Percentiles rank a stretch among this genome's conserved stretches.
phyloP scores from a whole-genome alignment of 805 yeast genomes.

The Saccharomyces cerevisiae region DNA sequence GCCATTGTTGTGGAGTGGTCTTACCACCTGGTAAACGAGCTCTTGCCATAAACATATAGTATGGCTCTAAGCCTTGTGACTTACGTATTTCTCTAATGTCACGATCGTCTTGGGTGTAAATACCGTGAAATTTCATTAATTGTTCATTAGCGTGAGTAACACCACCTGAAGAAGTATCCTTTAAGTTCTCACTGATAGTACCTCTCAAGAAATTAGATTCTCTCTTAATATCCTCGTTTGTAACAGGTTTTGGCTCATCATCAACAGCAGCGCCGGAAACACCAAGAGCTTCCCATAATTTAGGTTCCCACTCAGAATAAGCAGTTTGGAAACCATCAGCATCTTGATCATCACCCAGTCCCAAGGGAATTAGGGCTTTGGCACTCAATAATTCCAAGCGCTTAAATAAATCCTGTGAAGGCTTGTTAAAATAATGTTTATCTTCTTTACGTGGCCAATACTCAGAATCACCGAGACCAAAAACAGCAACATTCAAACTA shows the following conservation, averaged over 20 bases:
- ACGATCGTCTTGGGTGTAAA: conserved; percentile 97
- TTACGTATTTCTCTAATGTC: conserved; percentile 90
- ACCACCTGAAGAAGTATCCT: conserved; percentile 81
- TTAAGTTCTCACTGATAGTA: conserved; percentile 78
- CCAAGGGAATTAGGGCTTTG: conserved; percentile 61
- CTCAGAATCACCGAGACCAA: conserved; percentile 89
- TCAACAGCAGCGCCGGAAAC: conserved; percentile 74
- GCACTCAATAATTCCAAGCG: conserved; percentile 68
- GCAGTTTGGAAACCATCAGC: conserved; percentile 93
- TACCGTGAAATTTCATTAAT: conserved; percentile 94
- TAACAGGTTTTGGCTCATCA: conserved; percentile 86
- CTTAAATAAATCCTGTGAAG: conserved; percentile 63
- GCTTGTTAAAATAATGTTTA: conserved; percentile 87
- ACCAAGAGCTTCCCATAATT: conserved; percentile 80
- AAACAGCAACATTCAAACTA: conserved; percentile 59
- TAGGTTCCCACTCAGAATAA: conserved; percentile 78
- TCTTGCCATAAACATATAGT: conserved; percentile 94
- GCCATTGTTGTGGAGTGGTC: conserved; percentile 83
- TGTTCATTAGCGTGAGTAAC: conserved; percentile 87
- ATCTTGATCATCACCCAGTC: conserved; percentile 94
- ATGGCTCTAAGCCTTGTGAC: conserved; percentile 88
- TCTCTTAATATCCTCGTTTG: conserved; percentile 92
- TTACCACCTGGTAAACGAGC: conserved; percentile 91
- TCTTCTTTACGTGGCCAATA: conserved; percentile 98
- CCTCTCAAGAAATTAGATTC: conserved; percentile 86